These are phyloP conservation scores for Aspergillus sp. DNA, from an alignment of 2,329 filamentous ascomycete species.

Conservation along the genomic window DNA sequence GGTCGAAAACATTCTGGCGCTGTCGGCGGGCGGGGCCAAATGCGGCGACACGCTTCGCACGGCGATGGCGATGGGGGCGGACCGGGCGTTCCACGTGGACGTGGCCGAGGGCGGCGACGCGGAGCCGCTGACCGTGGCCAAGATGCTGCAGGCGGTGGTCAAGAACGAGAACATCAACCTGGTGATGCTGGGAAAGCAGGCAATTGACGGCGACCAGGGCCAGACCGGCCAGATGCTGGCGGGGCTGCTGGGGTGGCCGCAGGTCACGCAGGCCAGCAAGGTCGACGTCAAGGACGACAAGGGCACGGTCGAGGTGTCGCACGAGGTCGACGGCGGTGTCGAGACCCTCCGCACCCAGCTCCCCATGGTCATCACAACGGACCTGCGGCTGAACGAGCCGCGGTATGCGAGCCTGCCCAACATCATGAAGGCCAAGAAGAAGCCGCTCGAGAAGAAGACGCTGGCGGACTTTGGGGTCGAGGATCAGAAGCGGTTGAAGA, in stretches of 20 bases:
- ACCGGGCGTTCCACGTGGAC: conserved; percentile 83
- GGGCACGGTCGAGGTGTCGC: conserved; percentile 65
- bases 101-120: conserved; percentile 56
- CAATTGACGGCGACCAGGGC: conserved; percentile 88
- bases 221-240: conserved; percentile 99
- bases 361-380: conserved; percentile 90
- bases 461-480: conserved; percentile 73
- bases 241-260: conserved; percentile 80
- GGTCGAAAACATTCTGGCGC: conserved; percentile 84
- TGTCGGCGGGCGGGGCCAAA: conserved; percentile 83
- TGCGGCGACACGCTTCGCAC: conserved; percentile 81
- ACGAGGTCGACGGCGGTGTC: conserved; percentile 90
- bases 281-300: conserved; percentile 62
- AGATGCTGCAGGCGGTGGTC: conserved; percentile 71
- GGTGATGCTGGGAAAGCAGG: conserved; percentile 93
- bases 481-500: conserved; percentile 68
- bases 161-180: conserved; percentile 81
- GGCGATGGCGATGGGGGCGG: conserved; percentile 97
- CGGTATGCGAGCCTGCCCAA: conserved; percentile 92
- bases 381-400: conserved; percentile 88
- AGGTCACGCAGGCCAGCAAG: conserved; percentile 87
- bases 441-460: conserved; percentile 88
- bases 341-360: conserved; percentile 80
- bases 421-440: conserved; percentile 99
- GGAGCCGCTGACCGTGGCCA: conserved; percentile 86